Base-by-base conservation (phyloP, 257 asterid genomes). In the Penstemon eatonii region DNA sequence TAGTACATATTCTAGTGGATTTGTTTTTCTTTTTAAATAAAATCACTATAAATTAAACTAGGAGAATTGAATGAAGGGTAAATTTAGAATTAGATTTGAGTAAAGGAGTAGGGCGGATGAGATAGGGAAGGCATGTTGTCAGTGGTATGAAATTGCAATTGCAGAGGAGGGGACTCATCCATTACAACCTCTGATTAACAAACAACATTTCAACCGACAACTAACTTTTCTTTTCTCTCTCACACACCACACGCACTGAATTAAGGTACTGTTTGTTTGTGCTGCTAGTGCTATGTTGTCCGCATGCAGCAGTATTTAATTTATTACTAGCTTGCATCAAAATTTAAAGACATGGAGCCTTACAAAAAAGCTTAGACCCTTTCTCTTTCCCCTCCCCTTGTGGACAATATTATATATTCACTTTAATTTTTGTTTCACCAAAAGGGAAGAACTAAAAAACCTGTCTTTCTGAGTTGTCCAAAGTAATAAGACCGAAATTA, bases 251-350 rank as follows among this genome's bases (percentile, higher is more conserved):
- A 63, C 57, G 15, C 42, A 53, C 2, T n/a, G 64, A 6, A 36
- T 25, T 25, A 56, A 5, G 4, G 56, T 59, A 38, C 60, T 46
- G 61, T 3, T 46, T 3, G 10, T 46, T n/a, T 51, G 66, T 45
- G 40, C 39, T 67, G 8, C 64, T 65, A 0, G 13, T 9, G 11
- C 45, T 76, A 76, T 65, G 33, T 25, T 25, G 33, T 25, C 33
- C 33, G 33, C 2, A 1, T 2, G 33, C 33, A 25, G 33, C 33
- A 25, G 33, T 25, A 25, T 25, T 25, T 25, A 25, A 25, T 25
- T 25, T 25, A 25, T 73, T 61, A 77, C 66, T 58, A 55, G 69
- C 12, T 65, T 72, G 81, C 66, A 41, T 56, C 70, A 65, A 72
- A 72, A 75, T 55, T 69, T 58, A 63, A 72, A 72, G 67, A 65